phyloP scores from a whole-genome alignment of 768 basidiomycete species.

The Sarcodon sp. region DNA sequence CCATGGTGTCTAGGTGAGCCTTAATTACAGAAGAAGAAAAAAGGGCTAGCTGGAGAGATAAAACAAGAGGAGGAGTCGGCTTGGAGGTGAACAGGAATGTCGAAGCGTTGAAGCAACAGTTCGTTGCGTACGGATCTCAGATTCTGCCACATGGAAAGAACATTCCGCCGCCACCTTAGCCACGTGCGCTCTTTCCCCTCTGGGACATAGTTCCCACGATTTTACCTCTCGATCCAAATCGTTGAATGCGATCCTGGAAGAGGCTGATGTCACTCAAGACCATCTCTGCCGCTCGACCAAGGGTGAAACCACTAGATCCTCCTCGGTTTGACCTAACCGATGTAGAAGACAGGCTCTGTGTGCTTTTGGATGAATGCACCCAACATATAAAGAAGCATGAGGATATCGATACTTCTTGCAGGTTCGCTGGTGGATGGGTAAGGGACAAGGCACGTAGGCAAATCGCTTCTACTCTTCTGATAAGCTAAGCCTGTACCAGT shows the following conservation, averaged over 20 bases:
- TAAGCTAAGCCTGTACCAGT: conserved; percentile 24
- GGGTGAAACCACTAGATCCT: neutral
- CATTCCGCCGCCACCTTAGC: neutral
- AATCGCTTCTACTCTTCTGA: neutral
- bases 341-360: conserved; percentile 57
- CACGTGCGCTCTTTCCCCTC: neutral
- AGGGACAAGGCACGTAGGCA: conserved; percentile 76
- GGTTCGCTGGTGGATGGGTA: conserved; percentile 98
- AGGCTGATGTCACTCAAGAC: neutral
- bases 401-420: conserved; percentile 50
- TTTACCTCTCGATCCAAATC: neutral
- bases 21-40: conserved; percentile 1
- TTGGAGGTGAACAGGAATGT: too few species aligned
- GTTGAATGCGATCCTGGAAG: neutral
- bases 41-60: conserved; percentile 1
- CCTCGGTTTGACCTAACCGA: conserved; percentile 40
- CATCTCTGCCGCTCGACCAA: neutral
- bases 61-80: conserved; percentile 4
- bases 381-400: conserved; percentile 36
- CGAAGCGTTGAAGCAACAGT: neutral
- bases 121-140: neutral
- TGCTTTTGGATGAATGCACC: conserved; percentile 72
- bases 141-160: neutral
- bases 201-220: neutral
- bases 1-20: conserved; percentile 31